Evolutionary conservation across 2,329 filamentous ascomycete genomes (phyloP).

Genomic region (Ophiognomonia clavigignenti-juglandacearum): DNA sequence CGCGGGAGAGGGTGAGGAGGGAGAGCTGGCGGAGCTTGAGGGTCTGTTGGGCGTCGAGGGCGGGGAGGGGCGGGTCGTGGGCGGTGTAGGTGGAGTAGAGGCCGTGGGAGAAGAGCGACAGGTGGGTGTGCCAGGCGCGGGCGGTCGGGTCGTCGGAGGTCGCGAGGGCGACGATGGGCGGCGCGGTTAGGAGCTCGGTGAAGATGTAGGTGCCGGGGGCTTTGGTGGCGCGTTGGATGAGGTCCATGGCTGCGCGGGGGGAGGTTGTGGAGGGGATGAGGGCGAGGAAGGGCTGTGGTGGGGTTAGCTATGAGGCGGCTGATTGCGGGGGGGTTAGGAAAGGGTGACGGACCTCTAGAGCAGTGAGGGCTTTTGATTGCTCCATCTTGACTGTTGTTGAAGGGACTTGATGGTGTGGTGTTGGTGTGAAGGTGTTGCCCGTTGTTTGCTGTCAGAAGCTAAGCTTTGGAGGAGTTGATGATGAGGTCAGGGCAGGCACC

Average conservation of each 20-base stretch:
- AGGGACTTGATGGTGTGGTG: slow-evolving; percentile 1
- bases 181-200: slow-evolving; percentile 79
- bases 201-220: slow-evolving; percentile 88
- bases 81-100: slow-evolving; percentile 25
- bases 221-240: slow-evolving; percentile 85
- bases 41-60: slow-evolving; percentile 66
- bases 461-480: slow-evolving; percentile 8
- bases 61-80: slow-evolving; percentile 49
- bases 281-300: slow-evolving; percentile 77
- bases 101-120: slow-evolving; percentile 89
- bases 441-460: background rate
- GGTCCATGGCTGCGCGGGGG: slow-evolving; percentile 76
- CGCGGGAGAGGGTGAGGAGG: slow-evolving; percentile 71
- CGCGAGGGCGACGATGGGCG: slow-evolving; percentile 71
- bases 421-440: background rate
- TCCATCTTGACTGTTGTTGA: slow-evolving; percentile 51
- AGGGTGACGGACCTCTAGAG: slow-evolving; percentile 48
- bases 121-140: slow-evolving; percentile 56
- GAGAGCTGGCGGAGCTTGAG: slow-evolving; percentile 89
- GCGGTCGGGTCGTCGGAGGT: slow-evolving; percentile 50
- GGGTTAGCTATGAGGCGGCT: slow-evolving; percentile 24
- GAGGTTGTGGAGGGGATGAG: slow-evolving; percentile 83
- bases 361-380: slow-evolving; percentile 63
- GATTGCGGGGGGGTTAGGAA: background rate
- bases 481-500: background rate